phyloP scores from a whole-genome alignment of 768 basidiomycete genomes.

The Leccinellum luteum region DNA sequence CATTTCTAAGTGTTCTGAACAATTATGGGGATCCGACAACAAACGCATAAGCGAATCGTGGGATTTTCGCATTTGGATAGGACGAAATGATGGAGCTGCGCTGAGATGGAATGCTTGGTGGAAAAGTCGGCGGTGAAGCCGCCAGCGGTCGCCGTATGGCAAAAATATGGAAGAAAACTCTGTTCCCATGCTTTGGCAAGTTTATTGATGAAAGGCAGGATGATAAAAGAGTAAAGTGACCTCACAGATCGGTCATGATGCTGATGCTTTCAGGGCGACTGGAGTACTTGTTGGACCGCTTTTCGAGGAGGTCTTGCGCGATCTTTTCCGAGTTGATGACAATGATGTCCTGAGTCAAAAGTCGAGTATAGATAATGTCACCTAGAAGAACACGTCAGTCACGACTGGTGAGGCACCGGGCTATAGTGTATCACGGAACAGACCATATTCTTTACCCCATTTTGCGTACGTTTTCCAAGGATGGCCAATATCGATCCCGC shows the following conservation, averaged over 20 bases:
- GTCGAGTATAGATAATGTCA: slow-evolving; percentile 21
- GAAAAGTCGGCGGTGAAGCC: background rate
- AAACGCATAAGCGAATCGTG: slow-evolving; percentile 31
- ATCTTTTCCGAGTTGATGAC: slow-evolving; percentile 27
- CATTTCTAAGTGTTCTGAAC: slow-evolving; percentile 22
- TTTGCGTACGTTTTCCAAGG: slow-evolving; percentile 23
- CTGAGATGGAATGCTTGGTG: background rate
- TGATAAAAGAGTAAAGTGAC: background rate
- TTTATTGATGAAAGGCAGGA: slow-evolving; percentile 5
- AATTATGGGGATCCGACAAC: slow-evolving; percentile 20
- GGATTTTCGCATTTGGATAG: slow-evolving; percentile 34
- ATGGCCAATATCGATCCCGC: slow-evolving; percentile 13
- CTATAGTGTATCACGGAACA: background rate
- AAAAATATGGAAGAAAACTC: slow-evolving; percentile 9
- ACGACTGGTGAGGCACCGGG: background rate
- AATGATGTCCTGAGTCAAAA: slow-evolving; percentile 24
- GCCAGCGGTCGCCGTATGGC: background rate
- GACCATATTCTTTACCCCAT: slow-evolving; percentile 22
- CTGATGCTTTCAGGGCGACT: slow-evolving; percentile 19
- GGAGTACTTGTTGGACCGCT: slow-evolving; percentile 23
- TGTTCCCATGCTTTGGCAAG: slow-evolving; percentile 17
- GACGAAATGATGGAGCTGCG: slow-evolving; percentile 25
- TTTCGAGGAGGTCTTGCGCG: slow-evolving; percentile 23
- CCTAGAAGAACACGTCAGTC: slow-evolving; percentile 10
- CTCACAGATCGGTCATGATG: slow-evolving; percentile 21